Evolutionary conservation across 1,284 basidiomycete genomes (phyloP).

Genomic region (Mycena sp.): DNA sequence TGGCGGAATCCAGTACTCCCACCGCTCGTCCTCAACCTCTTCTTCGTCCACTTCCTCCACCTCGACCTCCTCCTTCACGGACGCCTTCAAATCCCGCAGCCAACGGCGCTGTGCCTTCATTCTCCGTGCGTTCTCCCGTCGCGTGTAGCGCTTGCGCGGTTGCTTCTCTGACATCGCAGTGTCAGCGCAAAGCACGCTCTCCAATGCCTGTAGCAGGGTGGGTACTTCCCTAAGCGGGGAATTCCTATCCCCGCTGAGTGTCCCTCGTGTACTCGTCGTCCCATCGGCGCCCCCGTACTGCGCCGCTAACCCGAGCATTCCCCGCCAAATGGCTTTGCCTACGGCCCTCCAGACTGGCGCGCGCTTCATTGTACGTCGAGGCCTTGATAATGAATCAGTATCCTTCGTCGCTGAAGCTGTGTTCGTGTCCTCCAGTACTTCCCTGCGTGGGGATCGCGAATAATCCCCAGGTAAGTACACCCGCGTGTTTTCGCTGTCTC

Average conservation of each 20-base stretch:
- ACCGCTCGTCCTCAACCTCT: not conserved
- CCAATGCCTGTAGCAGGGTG: not conserved
- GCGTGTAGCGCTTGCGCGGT: not conserved
- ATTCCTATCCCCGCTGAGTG: not conserved
- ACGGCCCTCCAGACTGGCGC: not conserved
- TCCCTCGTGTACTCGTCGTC: not conserved
- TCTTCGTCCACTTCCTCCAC: not conserved
- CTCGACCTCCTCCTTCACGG: not conserved
- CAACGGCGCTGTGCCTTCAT: too few species aligned
- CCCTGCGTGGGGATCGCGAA: not conserved
- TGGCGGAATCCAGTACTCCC: not conserved
- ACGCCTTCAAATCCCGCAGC: too few species aligned
- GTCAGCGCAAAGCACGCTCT: not conserved
- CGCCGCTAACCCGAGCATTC: not conserved
- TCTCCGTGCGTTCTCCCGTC: not conserved
- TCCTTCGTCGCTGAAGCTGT: not conserved
- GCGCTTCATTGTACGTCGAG: not conserved
- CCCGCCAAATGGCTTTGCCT: too few species aligned
- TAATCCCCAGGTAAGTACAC: too few species aligned
- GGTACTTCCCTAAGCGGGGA: slow-evolving; percentile 3
- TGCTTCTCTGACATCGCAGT: not conserved
- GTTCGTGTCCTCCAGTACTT: not conserved
- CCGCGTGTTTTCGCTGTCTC: too few species aligned
- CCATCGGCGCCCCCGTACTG: not conserved
- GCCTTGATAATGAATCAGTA: not conserved